Evolutionary conservation across 768 basidiomycete genomes (phyloP).

Genomic region (Boletus edulis): DNA sequence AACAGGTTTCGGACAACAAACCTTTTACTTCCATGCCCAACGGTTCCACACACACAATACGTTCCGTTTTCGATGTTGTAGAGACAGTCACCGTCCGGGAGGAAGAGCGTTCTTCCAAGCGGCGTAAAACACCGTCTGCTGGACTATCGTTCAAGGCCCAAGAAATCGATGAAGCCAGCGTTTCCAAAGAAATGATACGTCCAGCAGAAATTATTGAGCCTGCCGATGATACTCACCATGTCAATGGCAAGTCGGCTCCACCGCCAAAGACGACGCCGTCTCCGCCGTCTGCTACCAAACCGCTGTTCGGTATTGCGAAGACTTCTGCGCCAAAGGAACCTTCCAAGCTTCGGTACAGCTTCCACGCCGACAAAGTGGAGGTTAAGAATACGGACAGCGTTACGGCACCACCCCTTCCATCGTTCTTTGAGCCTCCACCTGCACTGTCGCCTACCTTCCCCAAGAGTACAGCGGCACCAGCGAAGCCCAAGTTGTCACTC

Average conservation of each 20-base stretch:
- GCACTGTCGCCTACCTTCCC: neutral
- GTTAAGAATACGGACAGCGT: conserved; percentile 16
- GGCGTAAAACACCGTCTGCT: conserved; percentile 40
- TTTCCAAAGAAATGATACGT: conserved; percentile 13
- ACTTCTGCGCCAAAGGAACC: conserved; percentile 68
- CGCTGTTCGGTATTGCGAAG: conserved; percentile 35
- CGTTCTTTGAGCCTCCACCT: conserved; percentile 32
- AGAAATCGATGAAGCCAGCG: conserved; percentile 35
- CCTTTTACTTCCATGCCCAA: conserved; percentile 13
- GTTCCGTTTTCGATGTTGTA: conserved; percentile 4
- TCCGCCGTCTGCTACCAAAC: conserved; percentile 23
- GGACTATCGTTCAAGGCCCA: conserved; percentile 11
- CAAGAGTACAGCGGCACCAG: conserved; percentile 2
- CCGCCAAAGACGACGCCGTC: conserved; percentile 8
- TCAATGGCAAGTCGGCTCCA: conserved; percentile 14
- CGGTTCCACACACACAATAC: conserved; percentile 8
- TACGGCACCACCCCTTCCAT: conserved; percentile 3
- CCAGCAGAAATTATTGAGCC: conserved; percentile 44
- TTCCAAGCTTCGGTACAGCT: conserved; percentile 74
- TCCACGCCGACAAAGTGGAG: conserved; percentile 54
- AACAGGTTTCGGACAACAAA: conserved; percentile 8
- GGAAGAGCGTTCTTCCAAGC: conserved; percentile 43
- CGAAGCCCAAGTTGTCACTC: conserved; percentile 25
- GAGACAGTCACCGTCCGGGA: conserved; percentile 41
- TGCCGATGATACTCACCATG: conserved; percentile 20